Percentiles rank a stretch among this genome's conserved stretches.
phyloP scores from a whole-genome alignment of 495 filamentous ascomycete genomes.

The Lophiostoma macrostomum region DNA sequence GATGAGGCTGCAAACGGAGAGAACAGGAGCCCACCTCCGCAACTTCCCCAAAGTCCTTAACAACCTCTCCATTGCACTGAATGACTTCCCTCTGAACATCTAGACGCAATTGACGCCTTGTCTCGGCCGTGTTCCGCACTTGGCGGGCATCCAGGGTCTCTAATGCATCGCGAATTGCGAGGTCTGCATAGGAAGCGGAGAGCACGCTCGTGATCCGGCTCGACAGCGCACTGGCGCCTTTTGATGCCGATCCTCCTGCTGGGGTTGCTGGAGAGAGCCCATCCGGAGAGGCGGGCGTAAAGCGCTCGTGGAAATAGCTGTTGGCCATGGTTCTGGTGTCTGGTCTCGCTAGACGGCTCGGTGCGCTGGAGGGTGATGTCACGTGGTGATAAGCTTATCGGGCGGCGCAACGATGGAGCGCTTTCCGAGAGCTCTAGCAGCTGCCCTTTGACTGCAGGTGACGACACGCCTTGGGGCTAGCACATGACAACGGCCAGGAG shows the following conservation, averaged over 20 bases:
- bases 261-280: slow-evolving; percentile 29
- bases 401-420: slow-evolving; percentile 3
- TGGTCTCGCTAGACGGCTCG: too few species aligned
- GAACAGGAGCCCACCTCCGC: too few species aligned
- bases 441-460: neutral
- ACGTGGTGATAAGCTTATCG: too few species aligned
- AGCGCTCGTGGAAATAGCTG: slow-evolving; percentile 33
- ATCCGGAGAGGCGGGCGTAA: slow-evolving; percentile 25
- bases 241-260: slow-evolving; percentile 24
- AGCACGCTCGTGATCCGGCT: slow-evolving; percentile 78
- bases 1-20: neutral
- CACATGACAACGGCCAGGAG: slow-evolving; percentile 21
- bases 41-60: slow-evolving; percentile 85
- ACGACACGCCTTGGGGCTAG: slow-evolving; percentile 1
- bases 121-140: slow-evolving; percentile 72
- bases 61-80: slow-evolving; percentile 86
- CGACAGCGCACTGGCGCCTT: slow-evolving; percentile 58
- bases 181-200: slow-evolving; percentile 87
- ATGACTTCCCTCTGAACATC: slow-evolving; percentile 92
- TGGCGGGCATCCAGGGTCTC: slow-evolving; percentile 68
- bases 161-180: slow-evolving; percentile 85
- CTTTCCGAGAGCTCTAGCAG: slow-evolving; percentile 6
- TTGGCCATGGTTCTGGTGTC: slow-evolving; percentile 16
- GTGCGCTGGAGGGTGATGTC: too few species aligned
- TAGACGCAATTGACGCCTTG: slow-evolving; percentile 72